Base-by-base conservation (phyloP, 768 basidiomycete genomes). In the Suillus variegatus region DNA sequence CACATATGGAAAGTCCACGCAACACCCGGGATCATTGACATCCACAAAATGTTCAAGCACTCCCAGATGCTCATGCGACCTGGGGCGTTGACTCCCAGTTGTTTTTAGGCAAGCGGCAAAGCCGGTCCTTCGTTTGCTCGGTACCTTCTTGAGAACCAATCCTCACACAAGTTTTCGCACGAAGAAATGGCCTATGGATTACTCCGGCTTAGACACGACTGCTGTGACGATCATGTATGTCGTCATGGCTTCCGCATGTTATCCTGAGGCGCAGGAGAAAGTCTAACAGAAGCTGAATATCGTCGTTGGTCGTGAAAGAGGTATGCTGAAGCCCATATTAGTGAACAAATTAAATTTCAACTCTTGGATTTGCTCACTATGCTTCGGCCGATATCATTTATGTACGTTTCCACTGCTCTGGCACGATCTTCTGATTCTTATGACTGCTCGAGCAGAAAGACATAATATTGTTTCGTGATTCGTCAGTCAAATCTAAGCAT, bases 381-480 rank as follows among this genome's bases (percentile, higher is more conserved):
- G 84, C 89, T 1, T 86, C 84, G 3, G 83, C 83, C 64, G 89
- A 91, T 63, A 84, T 92, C 38, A 72, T 85, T 22, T 91, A 87
- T 81, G 87, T 87, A 63, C 67, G 75, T 73, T 58, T 18, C 10
- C 12, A 2, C 10, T 22, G n/a, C 7, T 46, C 18, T 12, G 32
- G 13, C 3, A 14, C 38, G 13, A 36, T 41, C 32, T 51, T 16
- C 12, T 13, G n/a, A 47, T 38, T 51, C 32, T 40, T 32, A 49
- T 25, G 56, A 54, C 60, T 32, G 28, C 38, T 22, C 36, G 69
- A 22, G 4, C 64, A 86, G 71, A 74, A 75, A 22, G 71, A 64
- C 43, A 73, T 32, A 6, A 32, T 32, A 32, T 32, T 32, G 32
- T 32, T 32, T 32, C 32, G 32, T 32, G 32, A 32, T 32, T 44